Base-by-base conservation (phyloP, 106 monocot species). In the Amphibolis antarctica region DNA sequence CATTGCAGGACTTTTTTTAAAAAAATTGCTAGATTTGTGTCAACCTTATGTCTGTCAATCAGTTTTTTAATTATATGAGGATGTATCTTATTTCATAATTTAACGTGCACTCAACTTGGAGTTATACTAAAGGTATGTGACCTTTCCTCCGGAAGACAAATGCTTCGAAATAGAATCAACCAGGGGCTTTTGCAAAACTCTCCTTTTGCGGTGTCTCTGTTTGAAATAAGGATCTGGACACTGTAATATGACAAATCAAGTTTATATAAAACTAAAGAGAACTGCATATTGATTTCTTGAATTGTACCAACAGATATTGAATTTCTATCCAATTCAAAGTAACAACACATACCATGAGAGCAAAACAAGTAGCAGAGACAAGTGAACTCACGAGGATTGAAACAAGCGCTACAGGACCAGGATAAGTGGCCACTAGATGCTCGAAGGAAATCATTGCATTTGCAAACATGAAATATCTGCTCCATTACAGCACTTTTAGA, bases 191-290 rank as follows among this genome's bases (percentile, higher is more conserved):
- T 86, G 90, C 31, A 98, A 48, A 48, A 90, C 87, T 73, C 96
- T 86, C 67, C 90, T 81, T 72, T 98, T 98, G 59, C 80, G 89
- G 77, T 90, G 89, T 45, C 80, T 80, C 61, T 85, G 82, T 74
- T 98, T 98, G 62, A 98, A 98, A 77, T 90, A 71, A 46, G 87
- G 90, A 68, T 98, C 96, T 17, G 90, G 96, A 44, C 86, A 98
- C 96, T 90, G 70, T 3, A 58, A 67, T 1, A 52, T n/a, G n/a
- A 46, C 11, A 18, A 24, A 15, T 26, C 12, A 10, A 46, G 14
- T 47, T 10, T 46, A 12, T 26, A 21, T 3, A 12, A 12, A 53
- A 10, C n/a, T 10, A 53, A 53, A 0, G 22, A 19, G 21, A 53
- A 53, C 19, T 53, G 53, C 9, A 21, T n/a, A 10, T 53, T 23